phyloP scores from a whole-genome alignment of 2,329 filamentous ascomycete species.

The Cercospora sesami region DNA sequence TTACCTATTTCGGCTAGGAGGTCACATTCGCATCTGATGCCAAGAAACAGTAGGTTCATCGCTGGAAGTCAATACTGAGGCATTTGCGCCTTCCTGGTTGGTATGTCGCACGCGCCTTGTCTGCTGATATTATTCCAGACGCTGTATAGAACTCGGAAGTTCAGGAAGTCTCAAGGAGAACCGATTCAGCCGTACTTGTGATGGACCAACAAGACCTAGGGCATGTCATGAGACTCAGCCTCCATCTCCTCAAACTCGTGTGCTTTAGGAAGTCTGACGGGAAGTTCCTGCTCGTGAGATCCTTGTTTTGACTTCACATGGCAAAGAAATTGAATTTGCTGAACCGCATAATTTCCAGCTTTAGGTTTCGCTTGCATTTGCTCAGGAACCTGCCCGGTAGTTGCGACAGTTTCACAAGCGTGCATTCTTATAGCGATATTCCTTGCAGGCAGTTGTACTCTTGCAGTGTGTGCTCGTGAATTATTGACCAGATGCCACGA shows the following conservation, averaged over 20 bases:
- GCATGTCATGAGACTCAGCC: neutral
- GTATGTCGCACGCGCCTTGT: neutral
- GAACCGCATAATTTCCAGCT: neutral
- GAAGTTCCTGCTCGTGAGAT: neutral
- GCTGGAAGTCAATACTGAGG: neutral
- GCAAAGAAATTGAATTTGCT: neutral
- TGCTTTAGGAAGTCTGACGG: neutral
- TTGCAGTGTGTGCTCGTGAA: neutral
- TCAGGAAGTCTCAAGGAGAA: neutral
- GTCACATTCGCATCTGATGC: neutral
- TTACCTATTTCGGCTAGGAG: neutral
- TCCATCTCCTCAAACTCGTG: neutral
- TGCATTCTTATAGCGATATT: neutral
- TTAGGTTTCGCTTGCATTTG: neutral
- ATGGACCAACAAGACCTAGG: neutral
- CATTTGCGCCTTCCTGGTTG: neutral
- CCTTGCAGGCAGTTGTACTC: neutral
- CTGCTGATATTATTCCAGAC: neutral
- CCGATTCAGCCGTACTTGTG: neutral
- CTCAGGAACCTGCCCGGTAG: neutral
- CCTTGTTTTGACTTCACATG: neutral
- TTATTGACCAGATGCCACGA: neutral
- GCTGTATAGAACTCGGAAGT: neutral
- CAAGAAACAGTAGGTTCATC: neutral
- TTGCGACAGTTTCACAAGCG: neutral